These are phyloP conservation scores for Boechera stricta DNA, from an alignment of 345 rosid genomes.

Conservation along the genomic window DNA sequence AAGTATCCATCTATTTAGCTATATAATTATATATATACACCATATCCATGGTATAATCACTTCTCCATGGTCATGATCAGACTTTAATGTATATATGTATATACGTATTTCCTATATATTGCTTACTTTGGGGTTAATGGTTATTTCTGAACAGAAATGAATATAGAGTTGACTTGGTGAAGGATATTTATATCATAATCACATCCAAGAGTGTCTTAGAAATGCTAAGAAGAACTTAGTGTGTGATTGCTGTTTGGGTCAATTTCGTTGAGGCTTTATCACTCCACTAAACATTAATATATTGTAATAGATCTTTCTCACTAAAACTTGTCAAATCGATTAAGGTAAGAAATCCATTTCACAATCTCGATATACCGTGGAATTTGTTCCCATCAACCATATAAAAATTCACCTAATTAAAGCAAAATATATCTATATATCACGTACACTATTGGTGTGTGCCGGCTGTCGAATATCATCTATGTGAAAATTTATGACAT, in stretches of 20 bases:
- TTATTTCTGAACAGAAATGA: slow-evolving; percentile 37
- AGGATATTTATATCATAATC: slow-evolving; percentile 24
- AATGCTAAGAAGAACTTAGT: slow-evolving; percentile 28
- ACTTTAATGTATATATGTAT: neutral
- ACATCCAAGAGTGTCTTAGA: slow-evolving; percentile 30
- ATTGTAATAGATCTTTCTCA: slow-evolving; percentile 28
- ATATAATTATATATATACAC: neutral
- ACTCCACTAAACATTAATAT: slow-evolving; percentile 41
- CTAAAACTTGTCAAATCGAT: slow-evolving; percentile 44
- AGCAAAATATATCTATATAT: slow-evolving; percentile 1
- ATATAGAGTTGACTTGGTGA: slow-evolving; percentile 37
- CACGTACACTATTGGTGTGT: slow-evolving; percentile 21
- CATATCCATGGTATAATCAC: slow-evolving; percentile 13
- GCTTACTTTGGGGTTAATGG: slow-evolving; percentile 32
- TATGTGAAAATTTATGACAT: slow-evolving; percentile 1
- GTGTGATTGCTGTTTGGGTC: slow-evolving; percentile 38
- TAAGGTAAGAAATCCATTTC: slow-evolving; percentile 44
- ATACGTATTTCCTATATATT: slow-evolving; percentile 3
- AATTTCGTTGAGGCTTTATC: slow-evolving; percentile 29
- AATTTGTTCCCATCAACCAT: slow-evolving; percentile 29
- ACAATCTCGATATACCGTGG: slow-evolving; percentile 18
- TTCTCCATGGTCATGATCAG: slow-evolving; percentile 9
- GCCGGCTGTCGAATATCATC: slow-evolving; percentile 8
- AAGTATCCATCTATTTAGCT: no score
- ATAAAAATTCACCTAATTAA: slow-evolving; percentile 6